Evolutionary conservation across 257 asterid species (phyloP).

Genomic region (Agastache rugosa): DNA sequence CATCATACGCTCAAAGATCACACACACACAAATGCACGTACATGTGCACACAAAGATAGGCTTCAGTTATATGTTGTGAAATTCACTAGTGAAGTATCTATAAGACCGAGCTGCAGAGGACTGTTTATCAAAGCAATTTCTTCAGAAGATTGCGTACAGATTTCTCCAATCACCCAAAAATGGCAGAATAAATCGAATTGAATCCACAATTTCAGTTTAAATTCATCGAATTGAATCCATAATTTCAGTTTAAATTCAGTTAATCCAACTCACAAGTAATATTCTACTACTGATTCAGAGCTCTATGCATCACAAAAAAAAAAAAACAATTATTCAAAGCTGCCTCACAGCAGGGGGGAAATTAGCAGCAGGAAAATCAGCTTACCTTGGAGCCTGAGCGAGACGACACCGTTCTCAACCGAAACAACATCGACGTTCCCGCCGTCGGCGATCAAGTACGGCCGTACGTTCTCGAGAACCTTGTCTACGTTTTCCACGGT

Average conservation of each 20-base stretch:
- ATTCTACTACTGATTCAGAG: not conserved
- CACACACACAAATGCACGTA: not conserved
- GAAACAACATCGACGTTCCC: conserved; percentile 89
- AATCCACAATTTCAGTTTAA: not conserved
- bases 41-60: not conserved
- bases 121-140: conserved; percentile 16
- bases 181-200: not conserved
- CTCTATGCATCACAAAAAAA: conserved; percentile 4
- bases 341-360: not conserved
- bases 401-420: conserved; percentile 79
- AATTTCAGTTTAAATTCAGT: not conserved
- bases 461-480: conserved; percentile 88
- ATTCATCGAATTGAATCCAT: not conserved
- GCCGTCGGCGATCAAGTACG: conserved; percentile 91
- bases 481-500: conserved; percentile 75
- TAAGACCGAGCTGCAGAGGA: not conserved
- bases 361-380: not conserved
- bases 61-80: not conserved
- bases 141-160: not conserved
- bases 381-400: conserved; percentile 84
- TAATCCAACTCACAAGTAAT: not conserved
- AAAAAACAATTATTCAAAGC: not conserved
- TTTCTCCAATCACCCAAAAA: not conserved
- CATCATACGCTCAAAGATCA: not conserved
- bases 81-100: not conserved